Evolutionary conservation across 768 basidiomycete genomes (phyloP), one percentile per base, ranked within the genome.

Genomic region (Exidia glandulosa): DNA sequence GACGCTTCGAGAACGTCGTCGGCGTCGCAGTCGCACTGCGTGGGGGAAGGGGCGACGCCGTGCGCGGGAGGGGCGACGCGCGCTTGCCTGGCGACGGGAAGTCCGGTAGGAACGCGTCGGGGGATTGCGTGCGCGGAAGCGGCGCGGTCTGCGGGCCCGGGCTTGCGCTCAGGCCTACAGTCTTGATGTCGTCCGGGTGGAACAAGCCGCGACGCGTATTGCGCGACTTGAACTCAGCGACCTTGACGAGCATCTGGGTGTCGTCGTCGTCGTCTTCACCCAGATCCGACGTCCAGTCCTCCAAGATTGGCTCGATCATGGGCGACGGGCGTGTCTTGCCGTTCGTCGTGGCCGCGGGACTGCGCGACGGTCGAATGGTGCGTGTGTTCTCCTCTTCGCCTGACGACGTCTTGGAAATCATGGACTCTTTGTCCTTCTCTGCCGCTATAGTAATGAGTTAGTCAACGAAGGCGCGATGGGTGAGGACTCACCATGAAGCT

Each of bases 161-260:
- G 32, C 45, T 45, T 25, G 50, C 32, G 31, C 31, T 65, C 10
- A 81, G 71, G 31, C 89, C 88, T 27, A 88, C 74, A 2, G 84
- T 86, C 74, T 88, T 89, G 70, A 94, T 90, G 66, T 94, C 91
- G 66, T 92, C 85, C 2, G 92, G 92, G 67, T 92, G 91, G 70
- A 92, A 90, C 31, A 94, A 79, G 4, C 89, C 87, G 34, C 82
- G 81, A n/a, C 81, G 80, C 19, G 84, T 82, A 63, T 86, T 89
- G 65, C 76, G 47, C 57, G 89, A 88, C 79, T 86, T 91, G 71
- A 94, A 90, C 70, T 88, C 83, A 0, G 86, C 85, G 14, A 96
- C 83, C 72, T 93, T 93, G 64, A 83, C 83, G 65, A 86, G 79
- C 57, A 95, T 70, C 31, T 76, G 74, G 16, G 50, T 54, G 31